phyloP scores from a whole-genome alignment of 208 protist species.

The Naegleria lovaniensis region DNA sequence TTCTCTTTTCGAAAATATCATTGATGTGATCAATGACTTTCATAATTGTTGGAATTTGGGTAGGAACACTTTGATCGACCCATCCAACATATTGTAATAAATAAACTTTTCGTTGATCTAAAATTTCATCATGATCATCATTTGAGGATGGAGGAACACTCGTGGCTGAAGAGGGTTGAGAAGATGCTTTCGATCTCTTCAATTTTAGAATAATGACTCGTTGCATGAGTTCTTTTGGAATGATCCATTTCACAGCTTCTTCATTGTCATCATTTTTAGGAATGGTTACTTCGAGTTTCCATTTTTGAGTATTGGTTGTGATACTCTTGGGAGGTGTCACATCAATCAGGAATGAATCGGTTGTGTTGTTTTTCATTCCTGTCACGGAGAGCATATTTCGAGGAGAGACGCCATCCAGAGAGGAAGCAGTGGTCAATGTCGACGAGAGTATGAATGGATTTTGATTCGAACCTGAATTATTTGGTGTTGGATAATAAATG shows the following conservation, averaged over 20 bases:
- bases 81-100: not conserved
- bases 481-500: not conserved
- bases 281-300: not conserved
- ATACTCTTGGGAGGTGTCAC: not conserved
- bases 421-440: not conserved
- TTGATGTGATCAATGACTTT: not conserved
- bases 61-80: not conserved
- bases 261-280: not conserved
- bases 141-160: too few species aligned
- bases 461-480: not conserved
- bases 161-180: too few species aligned
- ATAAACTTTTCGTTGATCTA: not conserved
- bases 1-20: not conserved
- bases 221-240: not conserved
- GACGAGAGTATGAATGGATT: not conserved
- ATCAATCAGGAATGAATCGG: not conserved
- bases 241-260: not conserved
- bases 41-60: not conserved
- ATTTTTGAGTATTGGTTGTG: not conserved
- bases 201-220: not conserved
- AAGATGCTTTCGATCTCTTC: not conserved
- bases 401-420: not conserved
- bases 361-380: not conserved
- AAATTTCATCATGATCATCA: not conserved
- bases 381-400: not conserved